Base-by-base conservation (phyloP, 306 rosid genomes). In the Acacia acuminata region DNA sequence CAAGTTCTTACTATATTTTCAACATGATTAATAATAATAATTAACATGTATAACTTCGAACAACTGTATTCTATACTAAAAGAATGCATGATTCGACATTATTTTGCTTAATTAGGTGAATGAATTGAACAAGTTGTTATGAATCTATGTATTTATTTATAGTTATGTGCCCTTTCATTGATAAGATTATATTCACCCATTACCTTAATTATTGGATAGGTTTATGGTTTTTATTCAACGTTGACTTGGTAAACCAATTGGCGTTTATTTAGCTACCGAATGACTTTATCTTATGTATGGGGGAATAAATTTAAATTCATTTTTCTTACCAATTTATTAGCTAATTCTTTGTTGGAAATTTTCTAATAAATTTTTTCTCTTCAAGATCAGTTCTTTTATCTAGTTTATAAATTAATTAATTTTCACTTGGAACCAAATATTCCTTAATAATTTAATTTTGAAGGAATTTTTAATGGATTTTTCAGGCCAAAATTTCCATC, bases 41-140 rank as follows among this genome's bases (percentile, higher is more conserved):
- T 71, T 43, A 43, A 7, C n/a, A 43, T 4, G 55, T 2, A 71
- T 22, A 14, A 44, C 36, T 71, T 44, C 14, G 3, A 71, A 22
- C 75, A 71, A 44, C 17, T 71, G 75, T 71, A 71, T 71, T 12
- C 34, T 5, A 71, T 14, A 71, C 56, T 19, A 24, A 44, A 24
- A n/a, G 38, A 71, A 24, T 71, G 56, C 75, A 43, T 70, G 55
- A 71, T 71, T 71, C 24, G 75, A 71, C 75, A 71, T 71, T 11
- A 70, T 43, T 44, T 24, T 71, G 75, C 48, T 71, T 44, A 53
- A 30, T 16, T 5, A 1, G 9, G 10, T 22, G 56, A 70, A 70
- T 22, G 36, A n/a, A 38, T 3, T 22, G 36, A n/a, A 38, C 8
- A 40, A 38, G 17, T 19, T 40, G 1, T 38, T 16, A 20, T 9